phyloP scores from a whole-genome alignment of 2,329 filamentous ascomycete genomes.

The Aureobasidium melanogenum region DNA sequence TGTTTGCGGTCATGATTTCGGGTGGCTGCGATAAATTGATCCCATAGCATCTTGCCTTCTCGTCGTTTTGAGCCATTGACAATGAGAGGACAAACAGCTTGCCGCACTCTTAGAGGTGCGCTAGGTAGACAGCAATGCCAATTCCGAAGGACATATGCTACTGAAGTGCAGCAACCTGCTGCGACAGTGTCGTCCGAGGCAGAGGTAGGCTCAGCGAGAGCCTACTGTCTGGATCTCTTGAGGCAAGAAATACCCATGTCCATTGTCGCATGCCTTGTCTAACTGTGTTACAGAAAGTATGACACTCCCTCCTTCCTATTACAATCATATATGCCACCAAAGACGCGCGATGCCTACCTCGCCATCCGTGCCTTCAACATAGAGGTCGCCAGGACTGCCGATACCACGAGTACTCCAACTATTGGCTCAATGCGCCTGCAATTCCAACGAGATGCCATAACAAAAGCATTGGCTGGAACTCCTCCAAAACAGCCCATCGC shows the following conservation, averaged over 20 bases:
- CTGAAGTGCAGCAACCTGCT: conserved; percentile 15
- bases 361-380: conserved; percentile 88
- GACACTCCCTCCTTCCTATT: conserved; percentile 85
- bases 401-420: conserved; percentile 78
- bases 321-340: conserved; percentile 70
- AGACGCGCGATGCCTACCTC: conserved; percentile 73
- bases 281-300: conserved; percentile 53
- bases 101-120: neutral
- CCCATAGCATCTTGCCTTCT: neutral
- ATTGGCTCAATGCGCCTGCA: conserved; percentile 85
- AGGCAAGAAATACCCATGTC: conserved; percentile 29
- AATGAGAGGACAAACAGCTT: neutral
- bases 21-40: neutral
- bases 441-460: conserved; percentile 85
- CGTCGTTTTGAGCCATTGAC: too few relatives aligned
- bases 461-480: conserved; percentile 63
- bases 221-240: conserved; percentile 52
- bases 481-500: conserved; percentile 90
- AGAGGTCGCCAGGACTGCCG: conserved; percentile 81
- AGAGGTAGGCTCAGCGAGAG: conserved; percentile 46
- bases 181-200: conserved; percentile 19
- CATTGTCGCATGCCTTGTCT: neutral
- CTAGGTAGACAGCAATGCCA: neutral
- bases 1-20: neutral
- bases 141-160: conserved; percentile 4